These are phyloP conservation scores for Nicotiana tomentosiformis DNA, from an alignment of 257 asterid species.

Conservation along the genomic window DNA sequence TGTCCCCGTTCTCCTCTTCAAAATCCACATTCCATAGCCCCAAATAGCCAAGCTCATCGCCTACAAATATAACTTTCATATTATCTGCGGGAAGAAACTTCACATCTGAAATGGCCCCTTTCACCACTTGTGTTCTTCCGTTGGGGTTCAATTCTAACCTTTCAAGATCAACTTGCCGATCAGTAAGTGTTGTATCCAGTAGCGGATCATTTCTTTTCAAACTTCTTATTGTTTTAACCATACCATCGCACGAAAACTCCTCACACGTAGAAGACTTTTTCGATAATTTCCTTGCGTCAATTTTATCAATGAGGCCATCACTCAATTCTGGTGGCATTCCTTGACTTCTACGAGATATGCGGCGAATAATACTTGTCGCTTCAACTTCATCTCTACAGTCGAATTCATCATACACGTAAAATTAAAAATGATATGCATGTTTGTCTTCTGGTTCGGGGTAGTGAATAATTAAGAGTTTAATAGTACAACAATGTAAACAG, in stretches of 20 bases:
- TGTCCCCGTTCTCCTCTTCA: constrained; percentile 40
- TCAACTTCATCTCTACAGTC: too few species aligned
- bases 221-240: constrained; percentile 28
- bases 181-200: not conserved
- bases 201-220: constrained; percentile 19
- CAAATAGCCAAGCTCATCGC: constrained; percentile 66
- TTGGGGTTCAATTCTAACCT: constrained; percentile 44
- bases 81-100: constrained; percentile 53
- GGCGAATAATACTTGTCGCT: too few species aligned
- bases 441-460: too few species aligned
- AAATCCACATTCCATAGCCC: constrained; percentile 75
- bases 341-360: constrained; percentile 47
- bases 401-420: too few species aligned
- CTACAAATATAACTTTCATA: constrained; percentile 55
- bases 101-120: constrained; percentile 58
- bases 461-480: too few species aligned
- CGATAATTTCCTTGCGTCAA: not conserved
- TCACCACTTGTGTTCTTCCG: constrained; percentile 60
- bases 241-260: constrained; percentile 37
- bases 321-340: constrained; percentile 58
- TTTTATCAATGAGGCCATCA: not conserved
- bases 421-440: too few species aligned
- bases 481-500: not conserved
- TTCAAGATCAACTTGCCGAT: constrained; percentile 37
- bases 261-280: constrained; percentile 29